Percentiles rank a stretch among this genome's conserved stretches.
Conservation (phyloP, 2,329 filamentous ascomycete species). For the Aspergillus arachidicola region DNA sequence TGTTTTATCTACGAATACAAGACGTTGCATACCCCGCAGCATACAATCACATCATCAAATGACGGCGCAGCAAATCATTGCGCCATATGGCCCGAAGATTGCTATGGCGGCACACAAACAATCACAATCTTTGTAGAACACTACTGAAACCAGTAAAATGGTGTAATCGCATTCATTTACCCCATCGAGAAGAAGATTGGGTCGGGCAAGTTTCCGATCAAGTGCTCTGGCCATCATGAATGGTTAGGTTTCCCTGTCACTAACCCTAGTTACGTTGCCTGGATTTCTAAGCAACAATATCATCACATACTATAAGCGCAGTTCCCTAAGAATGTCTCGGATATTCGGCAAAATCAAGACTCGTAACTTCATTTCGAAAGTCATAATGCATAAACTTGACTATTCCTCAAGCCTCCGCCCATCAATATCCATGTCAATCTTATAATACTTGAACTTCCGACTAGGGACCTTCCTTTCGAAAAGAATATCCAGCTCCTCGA, state of each 20-base stretch:
- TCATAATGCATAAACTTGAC: not conserved
- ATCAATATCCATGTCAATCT: constrained; percentile 15
- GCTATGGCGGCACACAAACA: not conserved
- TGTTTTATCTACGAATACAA: not conserved
- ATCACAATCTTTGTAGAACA: not conserved
- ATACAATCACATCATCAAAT: constrained; percentile 4
- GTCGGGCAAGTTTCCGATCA: not conserved
- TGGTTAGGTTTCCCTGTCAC: not conserved
- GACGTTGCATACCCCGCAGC: constrained; percentile 2
- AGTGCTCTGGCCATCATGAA: not conserved
- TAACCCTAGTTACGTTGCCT: not conserved
- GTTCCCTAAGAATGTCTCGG: too few species aligned
- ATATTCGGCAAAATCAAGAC: not conserved
- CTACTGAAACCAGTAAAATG: not conserved
- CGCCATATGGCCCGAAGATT: not conserved
- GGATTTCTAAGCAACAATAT: not conserved
- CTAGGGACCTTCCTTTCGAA: constrained; percentile 29
- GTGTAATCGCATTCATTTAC: not conserved
- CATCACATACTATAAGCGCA: not conserved
- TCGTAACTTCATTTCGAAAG: not conserved
- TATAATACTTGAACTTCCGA: constrained; percentile 26
- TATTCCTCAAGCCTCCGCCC: constrained; percentile 5
- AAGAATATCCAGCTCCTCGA: constrained; percentile 35
- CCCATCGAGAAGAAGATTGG: not conserved
- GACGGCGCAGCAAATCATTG: constrained; percentile 4